Evolutionary conservation across 495 filamentous ascomycete genomes (phyloP).

Genomic region (Thermothielavioides terrestris): DNA sequence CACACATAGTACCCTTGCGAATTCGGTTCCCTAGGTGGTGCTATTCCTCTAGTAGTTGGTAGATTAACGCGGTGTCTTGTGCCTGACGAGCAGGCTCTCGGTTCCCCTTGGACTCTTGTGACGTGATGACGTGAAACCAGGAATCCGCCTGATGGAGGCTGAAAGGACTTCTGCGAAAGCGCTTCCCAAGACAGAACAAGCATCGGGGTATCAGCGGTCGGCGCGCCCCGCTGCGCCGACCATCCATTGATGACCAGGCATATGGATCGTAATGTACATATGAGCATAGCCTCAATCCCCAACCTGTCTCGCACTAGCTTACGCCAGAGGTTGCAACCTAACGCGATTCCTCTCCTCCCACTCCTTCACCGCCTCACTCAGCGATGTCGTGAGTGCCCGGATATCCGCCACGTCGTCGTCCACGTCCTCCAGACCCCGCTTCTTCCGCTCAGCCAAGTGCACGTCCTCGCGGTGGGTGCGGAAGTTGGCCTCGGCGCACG

Average conservation of each 20-base stretch:
- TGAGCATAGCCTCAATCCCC: background rate
- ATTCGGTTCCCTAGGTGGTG: no score
- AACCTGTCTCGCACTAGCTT: background rate
- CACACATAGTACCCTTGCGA: no score
- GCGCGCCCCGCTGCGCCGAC: no score
- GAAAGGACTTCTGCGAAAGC: no score
- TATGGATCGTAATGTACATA: background rate
- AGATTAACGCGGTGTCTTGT: background rate
- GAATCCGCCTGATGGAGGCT: no score
- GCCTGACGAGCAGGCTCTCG: background rate
- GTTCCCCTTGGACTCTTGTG: no score
- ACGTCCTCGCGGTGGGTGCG: slow-evolving; percentile 32
- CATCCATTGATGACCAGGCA: no score
- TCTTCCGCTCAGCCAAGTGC: slow-evolving; percentile 29
- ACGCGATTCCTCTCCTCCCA: slow-evolving; percentile 31
- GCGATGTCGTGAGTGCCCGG: slow-evolving; percentile 19
- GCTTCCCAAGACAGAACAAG: no score
- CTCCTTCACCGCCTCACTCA: slow-evolving; percentile 22
- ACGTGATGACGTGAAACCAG: no score
- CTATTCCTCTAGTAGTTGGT: background rate
- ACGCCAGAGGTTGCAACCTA: slow-evolving; percentile 1
- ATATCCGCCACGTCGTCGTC: slow-evolving; percentile 26
- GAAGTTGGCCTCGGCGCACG: slow-evolving; percentile 34
- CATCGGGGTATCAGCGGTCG: no score
- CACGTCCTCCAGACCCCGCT: slow-evolving; percentile 10